Evolutionary conservation across 257 asterid genomes (phyloP).

Genomic region (Solanum raphanifolium): DNA sequence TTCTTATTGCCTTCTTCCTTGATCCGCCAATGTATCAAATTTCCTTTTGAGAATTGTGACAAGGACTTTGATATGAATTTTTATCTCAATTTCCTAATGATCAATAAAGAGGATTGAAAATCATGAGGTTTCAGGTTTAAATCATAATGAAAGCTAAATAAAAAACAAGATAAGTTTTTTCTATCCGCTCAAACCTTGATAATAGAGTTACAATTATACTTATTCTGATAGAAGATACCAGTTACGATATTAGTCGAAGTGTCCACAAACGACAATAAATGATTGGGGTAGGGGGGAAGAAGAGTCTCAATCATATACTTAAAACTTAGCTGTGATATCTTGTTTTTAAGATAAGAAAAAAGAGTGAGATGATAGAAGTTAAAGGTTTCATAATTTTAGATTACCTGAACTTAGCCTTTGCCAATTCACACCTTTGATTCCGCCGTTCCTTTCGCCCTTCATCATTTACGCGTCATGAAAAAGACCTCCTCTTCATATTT

Average conservation of each 20-base stretch:
- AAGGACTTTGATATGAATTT: not conserved
- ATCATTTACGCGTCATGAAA: slow-evolving; percentile 17
- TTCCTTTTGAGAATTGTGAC: not conserved
- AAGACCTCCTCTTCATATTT: not conserved
- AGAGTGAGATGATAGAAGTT: not conserved
- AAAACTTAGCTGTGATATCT: slow-evolving; percentile 40
- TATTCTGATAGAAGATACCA: not conserved
- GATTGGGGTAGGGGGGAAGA: slow-evolving; percentile 3
- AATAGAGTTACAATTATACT: not conserved
- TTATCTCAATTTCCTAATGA: not conserved
- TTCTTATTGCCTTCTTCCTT: not conserved
- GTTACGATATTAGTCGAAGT: not conserved
- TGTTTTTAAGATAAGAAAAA: slow-evolving; percentile 13
- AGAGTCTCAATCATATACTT: slow-evolving; percentile 12
- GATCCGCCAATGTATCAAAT: not conserved
- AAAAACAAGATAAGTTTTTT: not conserved
- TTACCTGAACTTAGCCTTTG: slow-evolving; percentile 42
- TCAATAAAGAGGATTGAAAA: not conserved
- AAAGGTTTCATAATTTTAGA: not conserved
- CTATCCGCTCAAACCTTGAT: not conserved
- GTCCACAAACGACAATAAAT: fast-evolving
- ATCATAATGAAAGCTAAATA: not conserved
- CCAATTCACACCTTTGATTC: slow-evolving; percentile 33
- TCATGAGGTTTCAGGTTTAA: not conserved
- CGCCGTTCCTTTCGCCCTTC: slow-evolving; percentile 31